Conservation (phyloP, 148 eudicot species). For the Rhododendron vialii region DNA sequence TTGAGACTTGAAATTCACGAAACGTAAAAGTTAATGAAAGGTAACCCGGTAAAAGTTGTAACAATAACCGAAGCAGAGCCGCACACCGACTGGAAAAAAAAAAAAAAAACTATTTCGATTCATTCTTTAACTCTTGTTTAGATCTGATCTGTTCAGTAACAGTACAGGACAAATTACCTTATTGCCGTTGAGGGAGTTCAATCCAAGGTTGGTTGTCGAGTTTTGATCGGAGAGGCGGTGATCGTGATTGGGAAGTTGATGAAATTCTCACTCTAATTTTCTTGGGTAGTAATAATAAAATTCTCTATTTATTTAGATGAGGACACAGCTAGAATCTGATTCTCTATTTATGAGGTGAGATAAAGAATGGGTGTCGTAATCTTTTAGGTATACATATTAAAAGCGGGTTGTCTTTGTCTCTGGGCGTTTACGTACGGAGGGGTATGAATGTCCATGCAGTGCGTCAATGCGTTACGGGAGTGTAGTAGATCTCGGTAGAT, state of each 20-base stretch:
- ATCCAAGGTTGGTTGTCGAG: not conserved
- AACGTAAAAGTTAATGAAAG: constrained; percentile 12
- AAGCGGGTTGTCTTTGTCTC: not conserved
- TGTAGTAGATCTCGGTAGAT: too few relatives aligned
- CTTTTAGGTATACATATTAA: too few relatives aligned
- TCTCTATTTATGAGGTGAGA: not conserved
- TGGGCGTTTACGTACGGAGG: not conserved
- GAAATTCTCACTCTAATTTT: not conserved
- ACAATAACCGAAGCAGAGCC: not conserved
- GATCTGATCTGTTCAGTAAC: not conserved
- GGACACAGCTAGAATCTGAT: not conserved
- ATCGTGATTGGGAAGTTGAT: not conserved
- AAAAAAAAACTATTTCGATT: not conserved
- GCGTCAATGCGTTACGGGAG: too few relatives aligned
- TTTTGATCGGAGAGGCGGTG: not conserved
- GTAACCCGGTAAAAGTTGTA: not conserved
- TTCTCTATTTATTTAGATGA: not conserved
- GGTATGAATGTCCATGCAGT: too few relatives aligned
- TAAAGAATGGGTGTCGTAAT: not conserved
- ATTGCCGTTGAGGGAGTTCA: not conserved
- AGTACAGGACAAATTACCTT: not conserved
- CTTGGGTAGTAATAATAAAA: too few relatives aligned
- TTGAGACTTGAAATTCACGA: constrained; percentile 26
- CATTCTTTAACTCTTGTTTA: not conserved
- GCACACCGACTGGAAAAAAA: not conserved